phyloP scores from a whole-genome alignment of 2,329 filamentous ascomycete genomes.

The Apiospora aurea region DNA sequence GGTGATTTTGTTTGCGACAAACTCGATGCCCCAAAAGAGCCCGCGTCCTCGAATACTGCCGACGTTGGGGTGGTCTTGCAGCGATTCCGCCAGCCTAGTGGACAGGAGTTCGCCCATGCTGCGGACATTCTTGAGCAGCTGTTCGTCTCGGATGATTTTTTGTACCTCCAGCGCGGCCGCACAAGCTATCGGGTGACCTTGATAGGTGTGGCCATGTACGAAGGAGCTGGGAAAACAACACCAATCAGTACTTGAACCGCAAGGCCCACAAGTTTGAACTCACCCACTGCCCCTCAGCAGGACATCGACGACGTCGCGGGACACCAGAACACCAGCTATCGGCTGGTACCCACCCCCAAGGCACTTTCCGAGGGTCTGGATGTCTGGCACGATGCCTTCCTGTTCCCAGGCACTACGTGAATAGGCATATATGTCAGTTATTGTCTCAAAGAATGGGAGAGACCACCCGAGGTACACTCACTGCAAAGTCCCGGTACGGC shows the following conservation, averaged over 20 bases:
- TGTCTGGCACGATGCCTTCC: constrained; percentile 65
- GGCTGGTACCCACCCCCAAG: constrained; percentile 69
- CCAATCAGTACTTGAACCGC: neutral
- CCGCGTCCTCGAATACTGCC: constrained; percentile 51
- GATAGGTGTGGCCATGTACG: constrained; percentile 64
- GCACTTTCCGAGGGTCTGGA: constrained; percentile 72
- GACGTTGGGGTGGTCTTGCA: constrained; percentile 44
- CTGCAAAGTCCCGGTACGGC: constrained; percentile 64
- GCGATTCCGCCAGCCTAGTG: constrained; percentile 34
- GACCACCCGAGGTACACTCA: neutral
- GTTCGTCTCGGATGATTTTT: constrained; percentile 44
- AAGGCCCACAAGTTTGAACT: constrained; percentile 30
- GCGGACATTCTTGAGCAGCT: constrained; percentile 43
- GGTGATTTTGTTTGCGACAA: constrained; percentile 47
- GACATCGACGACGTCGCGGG: constrained; percentile 55
- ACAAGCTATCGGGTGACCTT: constrained; percentile 48
- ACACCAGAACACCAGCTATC: constrained; percentile 66
- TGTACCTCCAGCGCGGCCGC: constrained; percentile 49
- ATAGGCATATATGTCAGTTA: neutral
- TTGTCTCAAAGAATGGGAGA: constrained; percentile 25
- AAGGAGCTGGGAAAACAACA: constrained; percentile 48
- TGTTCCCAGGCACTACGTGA: constrained; percentile 60
- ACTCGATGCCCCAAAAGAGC: constrained; percentile 56
- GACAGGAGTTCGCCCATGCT: constrained; percentile 43
- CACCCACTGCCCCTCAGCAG: constrained; percentile 46